Base-by-base conservation (phyloP, 148 eudicot species). In the Persicaria tinctoria region DNA sequence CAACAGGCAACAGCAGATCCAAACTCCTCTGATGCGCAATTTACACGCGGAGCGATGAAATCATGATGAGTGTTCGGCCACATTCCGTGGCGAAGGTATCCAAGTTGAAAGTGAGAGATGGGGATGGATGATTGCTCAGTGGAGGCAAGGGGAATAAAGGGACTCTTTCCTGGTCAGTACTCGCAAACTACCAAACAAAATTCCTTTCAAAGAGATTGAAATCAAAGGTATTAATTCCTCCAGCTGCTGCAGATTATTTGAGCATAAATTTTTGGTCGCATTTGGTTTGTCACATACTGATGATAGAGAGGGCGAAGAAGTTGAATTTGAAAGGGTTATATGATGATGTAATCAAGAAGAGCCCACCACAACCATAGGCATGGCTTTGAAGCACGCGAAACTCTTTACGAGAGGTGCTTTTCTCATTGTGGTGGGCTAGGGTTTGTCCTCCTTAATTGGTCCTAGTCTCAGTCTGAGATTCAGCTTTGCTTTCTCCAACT, bases 31-130 rank as follows among this genome's bases (percentile, higher is more conserved):
- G 70, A 66, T 32, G 3, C 41, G 41, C 70, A 18, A 12, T 66
- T 66, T 38, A 66, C 70, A 66, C 70, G 70, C 70, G 17, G 48
- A 66, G 18, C 47, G 14, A 66, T 63, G 70, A 66, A 12, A 12
- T 41, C 47, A 66, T 41, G 27, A 23, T 23, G 17, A 14, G 45
- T 5, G 32, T 66, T 12, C 6, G 44, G 68, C 70, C 70, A 66
- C 70, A 66, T 14, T 66, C 8, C 47, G 5, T 44, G 70, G 45
- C 44, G 18, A 57, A 57, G 63, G 10, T 8, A 57, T 57, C 63
- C 63, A 63, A 9, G 45, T 66, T 66, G 70, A 66, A 66, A 66
- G 70, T 44, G 70, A 66, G 70, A 66, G 70, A 66, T 66, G 70
- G 46, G 48, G 17, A 66, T 10, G 18, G 45, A 41, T 44, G 5